Evolutionary conservation across 2,329 filamentous ascomycete species (phyloP), one percentile per base, ranked within the genome.

Genomic region (Daldinia sp.): DNA sequence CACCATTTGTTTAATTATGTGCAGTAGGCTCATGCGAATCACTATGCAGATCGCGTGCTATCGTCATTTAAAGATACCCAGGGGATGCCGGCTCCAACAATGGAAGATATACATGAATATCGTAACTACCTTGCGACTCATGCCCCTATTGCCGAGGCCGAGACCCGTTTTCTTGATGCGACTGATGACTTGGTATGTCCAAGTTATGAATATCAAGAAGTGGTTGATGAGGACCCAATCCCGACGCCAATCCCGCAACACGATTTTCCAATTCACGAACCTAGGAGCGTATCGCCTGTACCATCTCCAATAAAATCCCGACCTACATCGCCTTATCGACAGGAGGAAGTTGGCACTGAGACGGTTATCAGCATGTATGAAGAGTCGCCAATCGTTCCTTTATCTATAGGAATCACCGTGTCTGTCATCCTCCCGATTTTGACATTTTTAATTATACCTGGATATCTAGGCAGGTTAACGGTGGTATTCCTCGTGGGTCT

Each of bases 121-220:
- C 85, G 84, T 46, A 73, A 79, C 6, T 92, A 89, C 79, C 85
- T 92, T 48, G 78, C 81, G 6, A 82, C 79, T 10, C 83, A 86
- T 65, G 81, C 81, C 35, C 85, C 87, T 6, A 85, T 93, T 53
- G 85, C 86, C 41, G 83, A 88, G 44, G 75, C 80, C 7, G 91
- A 93, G 77, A 83, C 84, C 2, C 82, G 82, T 3, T 92, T 92
- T 73, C 82, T 92, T 4, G 83, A 88, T 42, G 78, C 81, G 3
- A 76, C 80, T 12, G 79, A 85, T 4, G 89, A 91, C 70, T 82
- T 92, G 12, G 77, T 91, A 20, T 82, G 81, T 10, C 68, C 83
- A 2, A 75, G 75, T 9, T 69, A 73, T 1, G 68, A 69, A 9
- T 72, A 74, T 4, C 75, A 74, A 18, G 69, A 66, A 9, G 60